Evolutionary conservation across 352 stramenopile species (phyloP).

Genomic region (Pythium rishiriense): DNA sequence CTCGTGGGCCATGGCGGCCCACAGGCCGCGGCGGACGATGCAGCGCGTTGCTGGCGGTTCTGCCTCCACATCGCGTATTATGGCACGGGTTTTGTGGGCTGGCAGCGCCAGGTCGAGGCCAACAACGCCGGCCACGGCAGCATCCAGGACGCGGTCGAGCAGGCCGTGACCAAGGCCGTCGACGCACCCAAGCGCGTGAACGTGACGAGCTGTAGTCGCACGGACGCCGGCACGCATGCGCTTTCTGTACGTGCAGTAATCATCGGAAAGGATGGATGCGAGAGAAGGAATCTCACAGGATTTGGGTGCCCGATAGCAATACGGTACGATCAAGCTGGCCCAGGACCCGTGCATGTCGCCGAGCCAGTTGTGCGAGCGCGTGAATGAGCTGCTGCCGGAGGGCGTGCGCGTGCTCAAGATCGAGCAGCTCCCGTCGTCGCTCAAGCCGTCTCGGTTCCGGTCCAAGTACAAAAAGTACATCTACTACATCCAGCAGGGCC

Average conservation of each 20-base stretch:
- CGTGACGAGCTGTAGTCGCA: slow-evolving; percentile 83
- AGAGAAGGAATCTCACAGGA: too few relatives aligned
- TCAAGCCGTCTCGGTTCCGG: slow-evolving; percentile 58
- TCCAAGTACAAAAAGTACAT: slow-evolving; percentile 89
- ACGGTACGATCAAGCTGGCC: slow-evolving; percentile 68
- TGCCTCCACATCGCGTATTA: slow-evolving; percentile 80
- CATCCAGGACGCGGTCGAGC: slow-evolving; percentile 80
- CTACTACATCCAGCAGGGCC: slow-evolving; percentile 88
- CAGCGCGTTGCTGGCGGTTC: slow-evolving; percentile 35
- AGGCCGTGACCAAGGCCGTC: slow-evolving; percentile 58
- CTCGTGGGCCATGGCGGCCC: not conserved
- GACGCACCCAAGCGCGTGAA: slow-evolving; percentile 56
- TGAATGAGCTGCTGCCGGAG: slow-evolving; percentile 52
- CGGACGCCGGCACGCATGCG: slow-evolving; percentile 80
- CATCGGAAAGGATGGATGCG: too few relatives aligned
- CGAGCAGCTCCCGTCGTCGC: slow-evolving; percentile 29
- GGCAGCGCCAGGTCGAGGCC: slow-evolving; percentile 67
- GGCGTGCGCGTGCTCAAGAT: slow-evolving; percentile 56
- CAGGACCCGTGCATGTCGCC: slow-evolving; percentile 41
- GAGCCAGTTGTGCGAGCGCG: slow-evolving; percentile 40
- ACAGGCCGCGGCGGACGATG: not conserved
- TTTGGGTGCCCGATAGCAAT: slow-evolving; percentile 59
- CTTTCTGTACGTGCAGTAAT: slow-evolving; percentile 57
- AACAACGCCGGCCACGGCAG: slow-evolving; percentile 57
- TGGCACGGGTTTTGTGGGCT: slow-evolving; percentile 73